Percentiles rank a stretch among this genome's conserved stretches.
phyloP scores from a whole-genome alignment of 1,139 yeast species.

The Lodderomyces oxycetoniae region DNA sequence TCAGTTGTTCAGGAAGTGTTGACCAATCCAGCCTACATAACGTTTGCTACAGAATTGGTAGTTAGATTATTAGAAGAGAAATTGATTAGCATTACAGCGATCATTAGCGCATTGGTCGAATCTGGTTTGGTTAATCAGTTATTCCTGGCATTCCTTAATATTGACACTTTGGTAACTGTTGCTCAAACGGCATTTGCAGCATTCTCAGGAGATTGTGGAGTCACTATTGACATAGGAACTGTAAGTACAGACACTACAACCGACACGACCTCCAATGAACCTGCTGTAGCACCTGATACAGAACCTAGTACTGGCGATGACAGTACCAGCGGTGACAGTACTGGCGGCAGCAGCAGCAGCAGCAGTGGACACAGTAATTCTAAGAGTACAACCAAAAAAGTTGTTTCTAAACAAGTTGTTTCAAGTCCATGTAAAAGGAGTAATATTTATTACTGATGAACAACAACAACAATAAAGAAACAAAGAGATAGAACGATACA shows the following conservation, averaged over 20 bases:
- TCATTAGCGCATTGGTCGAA: slow-evolving; percentile 31
- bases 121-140: slow-evolving; percentile 37
- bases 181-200: slow-evolving; percentile 42
- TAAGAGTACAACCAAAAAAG: too few relatives aligned
- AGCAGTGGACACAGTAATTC: too few relatives aligned
- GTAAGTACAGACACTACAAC: slow-evolving; percentile 12
- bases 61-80: slow-evolving; percentile 26
- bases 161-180: slow-evolving; percentile 34
- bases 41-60: slow-evolving; percentile 36
- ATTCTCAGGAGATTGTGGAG: slow-evolving; percentile 28
- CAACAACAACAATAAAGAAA: neutral
- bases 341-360: too few relatives aligned
- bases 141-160: slow-evolving; percentile 31
- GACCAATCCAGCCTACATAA: slow-evolving; percentile 35
- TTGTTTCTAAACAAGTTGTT: too few relatives aligned
- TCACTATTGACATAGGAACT: slow-evolving; percentile 14
- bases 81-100: slow-evolving; percentile 25
- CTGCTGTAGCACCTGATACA: slow-evolving; percentile 7
- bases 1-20: slow-evolving; percentile 39
- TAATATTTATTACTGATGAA: too few relatives aligned
- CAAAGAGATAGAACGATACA: neutral
- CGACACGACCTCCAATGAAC: slow-evolving; percentile 6
- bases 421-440: slow-evolving; percentile 34
- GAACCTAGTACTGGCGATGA: slow-evolving; percentile 11
- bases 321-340: slow-evolving; percentile 4